Conservation (phyloP, 169 alveolate species). For the Eimeria maxima region DNA sequence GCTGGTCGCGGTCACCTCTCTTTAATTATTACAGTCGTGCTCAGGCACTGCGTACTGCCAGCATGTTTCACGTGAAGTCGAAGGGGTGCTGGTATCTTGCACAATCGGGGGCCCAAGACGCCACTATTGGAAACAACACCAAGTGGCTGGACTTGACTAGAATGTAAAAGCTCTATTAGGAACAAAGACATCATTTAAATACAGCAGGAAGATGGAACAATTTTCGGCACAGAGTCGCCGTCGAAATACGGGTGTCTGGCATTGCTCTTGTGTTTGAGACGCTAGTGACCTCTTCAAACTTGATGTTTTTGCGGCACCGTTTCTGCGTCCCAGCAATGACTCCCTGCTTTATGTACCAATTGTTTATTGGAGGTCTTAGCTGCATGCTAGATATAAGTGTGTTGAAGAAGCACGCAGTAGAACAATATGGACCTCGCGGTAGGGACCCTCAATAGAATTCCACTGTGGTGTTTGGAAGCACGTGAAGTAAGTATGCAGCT, state of each 20-base stretch:
- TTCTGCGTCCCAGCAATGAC: neutral
- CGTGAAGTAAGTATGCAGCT: neutral
- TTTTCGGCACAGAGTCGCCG: neutral
- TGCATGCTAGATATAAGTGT: neutral
- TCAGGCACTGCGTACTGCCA: too few species aligned
- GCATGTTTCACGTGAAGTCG: too few species aligned
- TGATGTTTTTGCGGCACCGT: neutral
- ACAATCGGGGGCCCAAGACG: too few species aligned
- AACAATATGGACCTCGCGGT: neutral
- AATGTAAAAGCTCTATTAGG: too few species aligned
- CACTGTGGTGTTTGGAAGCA: neutral
- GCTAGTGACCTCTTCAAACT: neutral
- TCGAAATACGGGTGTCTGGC: neutral
- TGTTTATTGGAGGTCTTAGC: neutral
- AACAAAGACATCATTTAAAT: too few species aligned
- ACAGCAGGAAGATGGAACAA: neutral
- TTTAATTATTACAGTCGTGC: neutral
- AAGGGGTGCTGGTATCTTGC: too few species aligned
- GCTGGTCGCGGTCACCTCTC: neutral
- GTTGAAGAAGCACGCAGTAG: neutral
- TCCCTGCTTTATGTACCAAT: neutral
- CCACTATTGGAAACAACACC: too few species aligned
- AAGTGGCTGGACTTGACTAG: too few species aligned
- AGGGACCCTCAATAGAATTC: neutral
- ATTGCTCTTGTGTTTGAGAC: neutral